phyloP scores from a whole-genome alignment of 2,329 filamentous ascomycete species.

The Paramyrothecium roridum region DNA sequence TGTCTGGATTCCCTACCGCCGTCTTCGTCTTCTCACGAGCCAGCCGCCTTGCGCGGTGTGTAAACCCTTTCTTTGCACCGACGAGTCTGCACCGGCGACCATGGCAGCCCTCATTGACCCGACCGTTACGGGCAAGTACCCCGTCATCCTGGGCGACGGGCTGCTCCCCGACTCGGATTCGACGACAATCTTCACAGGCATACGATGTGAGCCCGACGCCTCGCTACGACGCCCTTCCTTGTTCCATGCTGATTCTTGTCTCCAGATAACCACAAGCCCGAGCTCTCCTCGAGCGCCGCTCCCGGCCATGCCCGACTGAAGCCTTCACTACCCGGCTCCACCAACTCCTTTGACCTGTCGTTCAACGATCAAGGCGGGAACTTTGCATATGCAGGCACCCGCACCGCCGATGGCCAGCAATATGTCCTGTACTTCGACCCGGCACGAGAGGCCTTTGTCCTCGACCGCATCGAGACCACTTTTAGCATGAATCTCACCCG shows the following conservation, averaged over 20 bases:
- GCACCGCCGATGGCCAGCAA: conserved; percentile 53
- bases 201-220: conserved; percentile 50
- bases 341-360: conserved; percentile 52
- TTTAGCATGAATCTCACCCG: conserved; percentile 84
- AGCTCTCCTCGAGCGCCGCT: conserved; percentile 44
- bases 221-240: not conserved
- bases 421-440: conserved; percentile 76
- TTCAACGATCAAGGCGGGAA: conserved; percentile 53
- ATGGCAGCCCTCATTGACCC: conserved; percentile 51
- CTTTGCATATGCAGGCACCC: conserved; percentile 59
- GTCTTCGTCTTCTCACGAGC: not conserved
- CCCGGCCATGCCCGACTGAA: conserved; percentile 49
- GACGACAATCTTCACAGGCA: conserved; percentile 57
- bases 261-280: conserved; percentile 61
- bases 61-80: not conserved
- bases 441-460: conserved; percentile 69
- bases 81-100: not conserved
- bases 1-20: not conserved
- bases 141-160: conserved; percentile 61
- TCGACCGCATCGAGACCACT: conserved; percentile 77
- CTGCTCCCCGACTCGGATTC: conserved; percentile 49
- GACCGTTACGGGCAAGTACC: conserved; percentile 59
- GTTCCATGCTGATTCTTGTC: not conserved
- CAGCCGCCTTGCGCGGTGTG: not conserved
- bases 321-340: conserved; percentile 44